Base-by-base conservation (phyloP, 257 asterid species). In the Asclepias syriaca region DNA sequence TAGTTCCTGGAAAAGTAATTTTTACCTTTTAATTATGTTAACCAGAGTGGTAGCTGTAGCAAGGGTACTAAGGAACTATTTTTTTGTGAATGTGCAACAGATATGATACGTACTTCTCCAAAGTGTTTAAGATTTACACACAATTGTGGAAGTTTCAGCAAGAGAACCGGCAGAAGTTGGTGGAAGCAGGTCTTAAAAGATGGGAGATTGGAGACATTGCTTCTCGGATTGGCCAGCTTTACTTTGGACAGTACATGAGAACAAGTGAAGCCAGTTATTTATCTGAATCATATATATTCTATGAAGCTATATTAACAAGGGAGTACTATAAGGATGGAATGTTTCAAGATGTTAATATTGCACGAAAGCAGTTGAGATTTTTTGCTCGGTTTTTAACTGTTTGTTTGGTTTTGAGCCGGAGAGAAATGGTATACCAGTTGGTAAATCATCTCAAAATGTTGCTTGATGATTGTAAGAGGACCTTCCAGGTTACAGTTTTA, bases 191-290 rank as follows among this genome's bases (percentile, higher is more conserved):
- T 69, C 70, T 94, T 27, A 94, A 91, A 82, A 86, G 99, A 87
- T 94, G 99, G 99, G 99, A 94, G 90, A 94, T 94, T 74, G 99
- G 99, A 74, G 99, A 91, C 66, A 94, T 94, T 78, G 99, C 99
- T 57, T 94, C 99, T 63, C 82, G 99, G 59, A 94, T 94, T 76
- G 99, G 96, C 53, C 99, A 94, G 82, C 97, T 94, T 71, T 94
- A 94, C 75, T 94, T 94, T 71, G 99, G 99, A 29, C 99, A 94
- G 84, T 94, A 94, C 82, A 94, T 94, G 99, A 87, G 96, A 89
- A 91, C 99, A n/a, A 88, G 98, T 53, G 97, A 94, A 77, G 92
- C 97, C 71, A 94, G 85, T 81, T 94, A 86, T 76, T 76, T 94
- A 72, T 86, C 95, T 13, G 99, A 94, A 78, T 89, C 97, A 3